Evolutionary conservation across 306 rosid species (phyloP), one percentile per base, ranked within the genome.

Genomic region (Fagus crenata): DNA sequence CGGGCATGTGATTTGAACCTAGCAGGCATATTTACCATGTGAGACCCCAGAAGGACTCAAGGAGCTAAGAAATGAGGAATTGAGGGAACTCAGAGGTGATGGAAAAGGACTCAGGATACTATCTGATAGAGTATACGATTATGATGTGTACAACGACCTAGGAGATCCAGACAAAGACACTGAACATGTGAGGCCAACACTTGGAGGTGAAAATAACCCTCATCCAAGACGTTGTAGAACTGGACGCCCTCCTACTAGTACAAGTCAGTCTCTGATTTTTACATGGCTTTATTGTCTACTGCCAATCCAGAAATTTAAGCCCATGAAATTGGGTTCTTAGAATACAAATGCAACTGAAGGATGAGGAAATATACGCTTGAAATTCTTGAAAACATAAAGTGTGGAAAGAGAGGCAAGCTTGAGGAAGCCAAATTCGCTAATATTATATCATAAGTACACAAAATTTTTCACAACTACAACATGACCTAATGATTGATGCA

Each of bases 151-250:
- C 81, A 86, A 80, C 28, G 86, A 83, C 59, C 49, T 83, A 67
- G 85, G 89, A 46, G 18, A 80, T 71, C 72, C 83, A 49, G 81
- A 77, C 17, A 8, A 51, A 53, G 81, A 63, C 28, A 53, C 9
- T 4, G 79, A 71, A 35, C 2, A 41, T 13, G 17, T 2, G 11
- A 82, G 86, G 71, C 85, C 88, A 0, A 77, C 63, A 5, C 64
- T 84, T 11, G 88, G 89, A 35, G 79, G 78, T 64, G 13, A 49
- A 39, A 2, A 58, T 0, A 28, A 53, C 33, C 89, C 89, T 15
- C 36, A 71, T 32, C 89, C 90, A 0, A 61, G 84, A 64, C 78
- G 89, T 0, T 87, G 87, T 37, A 75, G 87, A 40, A 85, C 89
- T 1, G 89, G 87, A 3, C 86, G 87, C 7, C 78, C 84, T 7